phyloP scores from a whole-genome alignment of 139 green algal species.

The Spirogloea muscicola region DNA sequence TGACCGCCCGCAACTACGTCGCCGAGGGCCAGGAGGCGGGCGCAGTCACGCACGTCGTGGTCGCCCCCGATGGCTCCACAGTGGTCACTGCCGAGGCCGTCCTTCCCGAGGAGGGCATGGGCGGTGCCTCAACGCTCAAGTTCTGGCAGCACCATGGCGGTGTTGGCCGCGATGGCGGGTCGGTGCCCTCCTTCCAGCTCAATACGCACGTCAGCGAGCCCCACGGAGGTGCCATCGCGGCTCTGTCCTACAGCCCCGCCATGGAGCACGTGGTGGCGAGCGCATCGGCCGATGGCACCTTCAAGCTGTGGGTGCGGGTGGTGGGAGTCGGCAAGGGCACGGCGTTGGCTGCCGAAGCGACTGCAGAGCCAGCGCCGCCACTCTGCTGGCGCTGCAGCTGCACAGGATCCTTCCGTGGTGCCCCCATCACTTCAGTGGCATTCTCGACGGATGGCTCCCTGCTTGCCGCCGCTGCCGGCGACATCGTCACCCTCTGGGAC shows the following conservation, averaged over 20 bases:
- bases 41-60: slow-evolving; percentile 28
- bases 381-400: slow-evolving; percentile 54
- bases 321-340: no score
- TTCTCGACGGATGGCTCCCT: slow-evolving; percentile 71
- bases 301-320: slow-evolving; percentile 56
- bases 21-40: not conserved
- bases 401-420: slow-evolving; percentile 52
- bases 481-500: slow-evolving; percentile 67
- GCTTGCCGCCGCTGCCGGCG: slow-evolving; percentile 57
- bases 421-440: slow-evolving; percentile 49
- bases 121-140: slow-evolving; percentile 21
- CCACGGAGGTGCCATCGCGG: slow-evolving; percentile 13
- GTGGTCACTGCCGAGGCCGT: slow-evolving; percentile 31
- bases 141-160: slow-evolving; percentile 20
- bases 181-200: slow-evolving; percentile 5
- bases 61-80: slow-evolving; percentile 11
- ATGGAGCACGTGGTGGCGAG: slow-evolving; percentile 52
- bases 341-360: no score
- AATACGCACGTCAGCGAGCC: slow-evolving; percentile 38
- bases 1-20: not conserved
- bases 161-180: no score
- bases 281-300: slow-evolving; percentile 34
- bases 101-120: slow-evolving; percentile 24
- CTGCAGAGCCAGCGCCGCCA: not conserved
- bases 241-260: no score